Conservation (phyloP, 371 early-diverging fungal genomes). For the Entomophthora muscae region DNA sequence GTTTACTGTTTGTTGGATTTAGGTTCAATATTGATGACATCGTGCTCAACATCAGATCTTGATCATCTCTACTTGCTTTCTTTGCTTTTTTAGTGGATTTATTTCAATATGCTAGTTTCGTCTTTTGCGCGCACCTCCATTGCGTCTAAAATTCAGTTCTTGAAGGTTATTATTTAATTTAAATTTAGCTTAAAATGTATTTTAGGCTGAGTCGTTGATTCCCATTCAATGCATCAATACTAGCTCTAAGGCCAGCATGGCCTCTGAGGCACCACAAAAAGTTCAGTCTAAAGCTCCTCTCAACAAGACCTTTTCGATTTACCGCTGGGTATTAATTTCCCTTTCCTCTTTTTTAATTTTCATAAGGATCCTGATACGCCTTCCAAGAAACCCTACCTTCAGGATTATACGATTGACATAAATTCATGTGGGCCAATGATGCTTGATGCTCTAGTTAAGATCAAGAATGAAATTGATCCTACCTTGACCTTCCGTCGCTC, state of each 20-base stretch:
- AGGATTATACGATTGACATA: constrained; percentile 77
- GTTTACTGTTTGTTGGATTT: too few relatives aligned
- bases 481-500: constrained; percentile 63
- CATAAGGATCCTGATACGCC: constrained; percentile 74
- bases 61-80: too few relatives aligned
- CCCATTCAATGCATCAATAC: constrained; percentile 1
- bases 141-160: too few relatives aligned
- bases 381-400: constrained; percentile 67
- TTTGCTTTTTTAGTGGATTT: too few relatives aligned
- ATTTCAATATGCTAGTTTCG: too few relatives aligned
- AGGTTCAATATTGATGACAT: too few relatives aligned
- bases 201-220: too few relatives aligned
- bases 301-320: constrained; percentile 46
- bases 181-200: too few relatives aligned
- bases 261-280: background rate
- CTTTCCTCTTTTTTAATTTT: constrained; percentile 3
- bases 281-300: constrained; percentile 14
- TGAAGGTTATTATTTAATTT: too few relatives aligned
- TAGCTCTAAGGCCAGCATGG: background rate
- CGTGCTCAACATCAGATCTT: too few relatives aligned
- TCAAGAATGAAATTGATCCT: constrained; percentile 88
- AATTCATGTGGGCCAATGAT: constrained; percentile 88
- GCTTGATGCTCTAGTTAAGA: constrained; percentile 85
- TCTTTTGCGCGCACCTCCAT: too few relatives aligned
- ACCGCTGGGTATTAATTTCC: constrained; percentile 49